Evolutionary conservation across 352 stramenopile species (phyloP).

Genomic region (Pythium insidiosum): DNA sequence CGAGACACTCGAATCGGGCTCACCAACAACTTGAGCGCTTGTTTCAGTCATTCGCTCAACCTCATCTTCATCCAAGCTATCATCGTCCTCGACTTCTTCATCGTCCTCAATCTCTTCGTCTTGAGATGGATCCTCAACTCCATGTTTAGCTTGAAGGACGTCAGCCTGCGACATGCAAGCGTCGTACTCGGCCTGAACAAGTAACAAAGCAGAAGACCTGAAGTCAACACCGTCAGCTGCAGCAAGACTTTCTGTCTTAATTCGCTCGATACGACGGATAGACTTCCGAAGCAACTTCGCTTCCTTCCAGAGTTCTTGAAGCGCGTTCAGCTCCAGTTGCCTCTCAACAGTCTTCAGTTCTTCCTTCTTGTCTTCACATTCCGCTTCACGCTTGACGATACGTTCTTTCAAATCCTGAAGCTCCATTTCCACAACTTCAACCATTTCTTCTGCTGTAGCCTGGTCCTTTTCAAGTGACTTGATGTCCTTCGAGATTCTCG

Average conservation of each 20-base stretch:
- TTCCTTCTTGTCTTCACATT: constrained; percentile 72
- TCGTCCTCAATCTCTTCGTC: constrained; percentile 44
- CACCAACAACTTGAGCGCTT: constrained; percentile 5
- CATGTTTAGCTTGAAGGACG: constrained; percentile 64
- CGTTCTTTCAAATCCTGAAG: constrained; percentile 68
- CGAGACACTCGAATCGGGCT: neutral
- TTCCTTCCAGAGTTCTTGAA: constrained; percentile 78
- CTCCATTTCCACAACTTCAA: constrained; percentile 79
- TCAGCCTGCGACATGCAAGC: constrained; percentile 54
- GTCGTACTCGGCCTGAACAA: constrained; percentile 76
- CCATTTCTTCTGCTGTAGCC: constrained; percentile 68
- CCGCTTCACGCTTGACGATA: constrained; percentile 55
- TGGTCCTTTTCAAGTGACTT: constrained; percentile 83
- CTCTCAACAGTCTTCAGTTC: constrained; percentile 72
- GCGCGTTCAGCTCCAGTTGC: constrained; percentile 48
- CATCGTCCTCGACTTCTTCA: constrained; percentile 37
- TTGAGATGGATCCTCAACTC: constrained; percentile 37
- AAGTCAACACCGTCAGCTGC: constrained; percentile 58
- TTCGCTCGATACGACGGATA: constrained; percentile 59
- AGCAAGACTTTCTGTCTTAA: constrained; percentile 51
- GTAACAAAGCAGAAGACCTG: constrained; percentile 46
- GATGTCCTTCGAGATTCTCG: constrained; percentile 80
- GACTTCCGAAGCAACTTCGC: constrained; percentile 45
- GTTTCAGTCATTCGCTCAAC: constrained; percentile 12
- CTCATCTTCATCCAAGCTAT: constrained; percentile 35